A percentile compares a stretch with the other conserved stretches of the same genome.
Conservation (phyloP, 2,329 filamentous ascomycete genomes). For the Paecilomyces sp. region DNA sequence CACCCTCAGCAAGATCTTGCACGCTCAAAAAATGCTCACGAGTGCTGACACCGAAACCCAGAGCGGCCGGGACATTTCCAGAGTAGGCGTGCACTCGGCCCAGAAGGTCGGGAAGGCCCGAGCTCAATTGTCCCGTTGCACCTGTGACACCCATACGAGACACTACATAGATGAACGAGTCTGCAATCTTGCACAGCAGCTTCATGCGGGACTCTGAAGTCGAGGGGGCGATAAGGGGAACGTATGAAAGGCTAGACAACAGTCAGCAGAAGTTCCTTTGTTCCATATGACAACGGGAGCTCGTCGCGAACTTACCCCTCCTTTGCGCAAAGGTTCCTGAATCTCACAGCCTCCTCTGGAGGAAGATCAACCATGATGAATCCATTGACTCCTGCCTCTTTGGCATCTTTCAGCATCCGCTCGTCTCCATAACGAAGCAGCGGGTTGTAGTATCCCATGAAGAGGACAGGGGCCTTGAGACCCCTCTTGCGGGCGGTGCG, state of each 20-base stretch:
- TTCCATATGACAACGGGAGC: background rate
- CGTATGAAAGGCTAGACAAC: slow-evolving; percentile 67
- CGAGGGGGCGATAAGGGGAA: slow-evolving; percentile 90
- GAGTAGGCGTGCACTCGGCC: slow-evolving; percentile 86
- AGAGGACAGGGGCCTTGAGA: slow-evolving; percentile 71
- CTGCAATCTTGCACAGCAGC: slow-evolving; percentile 89
- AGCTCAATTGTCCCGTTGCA: slow-evolving; percentile 73
- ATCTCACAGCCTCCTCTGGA: slow-evolving; percentile 89
- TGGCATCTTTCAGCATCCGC: slow-evolving; percentile 74
- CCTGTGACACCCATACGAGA: slow-evolving; percentile 96
- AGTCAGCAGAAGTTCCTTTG: background rate
- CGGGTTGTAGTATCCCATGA: slow-evolving; percentile 99
- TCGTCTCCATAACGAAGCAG: slow-evolving; percentile 92
- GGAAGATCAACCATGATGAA: slow-evolving; percentile 96
- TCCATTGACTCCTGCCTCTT: slow-evolving; percentile 79
- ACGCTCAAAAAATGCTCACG: slow-evolving; percentile 87
- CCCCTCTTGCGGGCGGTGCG: slow-evolving; percentile 70
- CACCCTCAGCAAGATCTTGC: slow-evolving; percentile 77
- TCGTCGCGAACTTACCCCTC: slow-evolving; percentile 54
- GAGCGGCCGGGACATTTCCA: slow-evolving; percentile 79
- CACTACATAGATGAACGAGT: slow-evolving; percentile 98
- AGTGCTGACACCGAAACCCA: slow-evolving; percentile 95
- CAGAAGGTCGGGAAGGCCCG: slow-evolving; percentile 73
- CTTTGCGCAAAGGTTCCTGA: slow-evolving; percentile 74
- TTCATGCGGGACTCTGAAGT: slow-evolving; percentile 93